phyloP scores from a whole-genome alignment of 257 asterid genomes.

The Orobanche coerulescens region DNA sequence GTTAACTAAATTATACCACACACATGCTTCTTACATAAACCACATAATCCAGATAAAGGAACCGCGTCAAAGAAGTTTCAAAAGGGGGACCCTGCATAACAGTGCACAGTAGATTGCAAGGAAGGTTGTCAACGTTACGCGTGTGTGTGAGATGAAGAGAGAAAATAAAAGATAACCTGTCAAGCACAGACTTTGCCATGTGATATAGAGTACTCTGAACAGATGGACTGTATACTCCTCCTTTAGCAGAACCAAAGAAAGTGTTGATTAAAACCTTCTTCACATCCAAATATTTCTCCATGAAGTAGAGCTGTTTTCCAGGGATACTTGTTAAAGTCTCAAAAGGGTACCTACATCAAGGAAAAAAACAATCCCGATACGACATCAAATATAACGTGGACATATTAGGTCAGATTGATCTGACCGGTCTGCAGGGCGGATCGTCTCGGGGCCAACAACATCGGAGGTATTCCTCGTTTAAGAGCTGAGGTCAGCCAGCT shows the following conservation, averaged over 20 bases:
- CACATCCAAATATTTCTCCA: conserved; percentile 54
- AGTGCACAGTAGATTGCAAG: neutral
- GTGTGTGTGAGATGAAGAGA: neutral
- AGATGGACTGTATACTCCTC: conserved; percentile 91
- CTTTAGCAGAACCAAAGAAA: conserved; percentile 71
- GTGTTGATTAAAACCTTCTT: conserved; percentile 54
- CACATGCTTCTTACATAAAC: neutral
- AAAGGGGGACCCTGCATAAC: neutral
- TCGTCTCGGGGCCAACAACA: no score
- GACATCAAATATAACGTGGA: no score
- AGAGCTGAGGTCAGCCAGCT: no score
- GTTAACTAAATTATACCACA: conserved; percentile 4
- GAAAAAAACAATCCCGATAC: conserved; percentile 9
- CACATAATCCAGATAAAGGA: neutral
- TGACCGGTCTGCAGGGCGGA: no score
- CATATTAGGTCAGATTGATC: no score
- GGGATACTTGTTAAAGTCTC: conserved; percentile 61
- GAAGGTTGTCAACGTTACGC: neutral
- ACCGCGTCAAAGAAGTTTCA: neutral
- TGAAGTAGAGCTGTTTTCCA: conserved; percentile 43
- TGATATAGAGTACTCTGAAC: conserved; percentile 82
- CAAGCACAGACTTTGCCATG: conserved; percentile 79
- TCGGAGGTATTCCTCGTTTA: no score
- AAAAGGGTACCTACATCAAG: conserved; percentile 54
- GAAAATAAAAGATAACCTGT: conserved; percentile 40